Evolutionary conservation across 306 rosid species (phyloP).

Genomic region (Elaeagnus macrophylla): DNA sequence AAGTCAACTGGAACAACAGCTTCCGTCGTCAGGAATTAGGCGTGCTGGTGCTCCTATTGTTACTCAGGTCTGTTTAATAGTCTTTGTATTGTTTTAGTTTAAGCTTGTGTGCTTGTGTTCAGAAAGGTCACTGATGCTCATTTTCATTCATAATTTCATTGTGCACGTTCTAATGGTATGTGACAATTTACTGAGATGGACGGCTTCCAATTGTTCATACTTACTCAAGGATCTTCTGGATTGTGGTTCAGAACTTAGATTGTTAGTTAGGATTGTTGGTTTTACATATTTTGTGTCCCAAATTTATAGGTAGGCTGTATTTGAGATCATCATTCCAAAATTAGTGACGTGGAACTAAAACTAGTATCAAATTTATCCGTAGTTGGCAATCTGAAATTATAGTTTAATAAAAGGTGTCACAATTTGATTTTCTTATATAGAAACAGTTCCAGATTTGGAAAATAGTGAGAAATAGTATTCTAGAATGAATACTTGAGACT

Average conservation of each 20-base stretch:
- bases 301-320: too few species aligned
- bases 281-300: too few species aligned
- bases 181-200: background rate
- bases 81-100: constrained; percentile 8
- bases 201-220: background rate
- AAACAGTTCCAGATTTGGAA: too few species aligned
- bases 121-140: background rate
- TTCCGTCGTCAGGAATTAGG: constrained; percentile 48
- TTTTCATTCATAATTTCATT: background rate
- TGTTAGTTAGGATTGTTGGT: too few species aligned
- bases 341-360: too few species aligned
- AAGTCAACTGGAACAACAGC: constrained; percentile 66
- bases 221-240: background rate
- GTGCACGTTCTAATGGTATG: background rate
- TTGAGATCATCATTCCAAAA: background rate
- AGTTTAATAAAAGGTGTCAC: too few species aligned
- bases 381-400: too few species aligned
- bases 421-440: too few species aligned
- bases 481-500: too few species aligned
- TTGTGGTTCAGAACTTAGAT: too few species aligned
- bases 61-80: constrained; percentile 58
- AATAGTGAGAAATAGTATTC: too few species aligned
- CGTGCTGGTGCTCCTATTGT: constrained; percentile 71
- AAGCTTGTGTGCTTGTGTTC: constrained; percentile 1
- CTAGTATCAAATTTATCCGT: too few species aligned